phyloP scores from a whole-genome alignment of 2,329 filamentous ascomycete species.

The Penicillium palitans region DNA sequence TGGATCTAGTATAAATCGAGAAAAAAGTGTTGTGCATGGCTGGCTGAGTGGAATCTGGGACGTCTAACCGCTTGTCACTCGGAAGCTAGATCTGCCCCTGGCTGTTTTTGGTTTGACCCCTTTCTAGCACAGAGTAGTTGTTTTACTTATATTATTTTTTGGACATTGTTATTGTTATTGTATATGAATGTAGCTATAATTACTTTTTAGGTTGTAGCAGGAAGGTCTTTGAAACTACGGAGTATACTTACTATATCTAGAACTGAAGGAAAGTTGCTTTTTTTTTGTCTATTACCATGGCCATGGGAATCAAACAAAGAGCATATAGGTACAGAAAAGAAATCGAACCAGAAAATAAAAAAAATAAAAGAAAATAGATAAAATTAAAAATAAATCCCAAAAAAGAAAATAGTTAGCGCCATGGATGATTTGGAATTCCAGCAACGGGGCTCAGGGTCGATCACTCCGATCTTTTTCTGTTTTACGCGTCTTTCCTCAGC shows the following conservation, averaged over 20 bases:
- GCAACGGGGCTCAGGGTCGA: slow-evolving; percentile 30
- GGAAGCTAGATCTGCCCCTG: slow-evolving; percentile 22
- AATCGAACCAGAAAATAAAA: too few relatives aligned
- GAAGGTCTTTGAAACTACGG: background rate
- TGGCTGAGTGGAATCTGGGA: slow-evolving; percentile 25
- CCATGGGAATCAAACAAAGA: slow-evolving; percentile 1
- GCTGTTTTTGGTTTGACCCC: slow-evolving; percentile 8
- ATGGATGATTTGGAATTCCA: slow-evolving; percentile 31
- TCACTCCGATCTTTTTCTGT: slow-evolving; percentile 27
- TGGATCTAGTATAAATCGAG: slow-evolving; percentile 18
- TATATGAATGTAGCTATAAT: background rate
- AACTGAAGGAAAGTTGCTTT: background rate
- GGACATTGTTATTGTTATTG: background rate
- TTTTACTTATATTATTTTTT: background rate
- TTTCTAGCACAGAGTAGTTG: slow-evolving; percentile 1
- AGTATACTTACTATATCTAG: background rate
- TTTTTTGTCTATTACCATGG: background rate
- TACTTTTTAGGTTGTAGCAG: background rate
- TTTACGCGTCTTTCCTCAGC: slow-evolving; percentile 25
- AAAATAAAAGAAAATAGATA: background rate
- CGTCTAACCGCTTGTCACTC: slow-evolving; percentile 27
- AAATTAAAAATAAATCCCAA: background rate
- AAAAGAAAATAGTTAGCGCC: background rate
- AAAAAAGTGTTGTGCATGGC: slow-evolving; percentile 27
- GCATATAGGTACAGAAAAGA: background rate